Percentiles rank a stretch among this genome's conserved stretches.
Conservation (phyloP, 2,329 filamentous ascomycete genomes). For the Phaeosphaeriaceae sp. region DNA sequence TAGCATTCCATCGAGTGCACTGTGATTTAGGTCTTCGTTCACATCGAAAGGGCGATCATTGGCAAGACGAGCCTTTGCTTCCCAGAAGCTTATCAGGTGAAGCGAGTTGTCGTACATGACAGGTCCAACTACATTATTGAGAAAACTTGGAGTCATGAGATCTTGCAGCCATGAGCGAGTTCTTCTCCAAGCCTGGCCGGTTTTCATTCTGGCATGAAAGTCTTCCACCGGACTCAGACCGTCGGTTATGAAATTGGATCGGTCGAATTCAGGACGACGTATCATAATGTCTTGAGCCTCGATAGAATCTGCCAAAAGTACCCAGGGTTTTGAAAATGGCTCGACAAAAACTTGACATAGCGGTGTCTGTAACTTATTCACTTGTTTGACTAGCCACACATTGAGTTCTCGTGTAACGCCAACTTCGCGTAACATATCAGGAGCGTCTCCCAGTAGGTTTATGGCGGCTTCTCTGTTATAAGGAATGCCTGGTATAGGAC, state of each 20-base stretch:
- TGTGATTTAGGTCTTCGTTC: slow-evolving; percentile 3
- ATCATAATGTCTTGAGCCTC: slow-evolving; percentile 11
- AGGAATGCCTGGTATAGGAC: no score
- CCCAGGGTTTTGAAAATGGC: slow-evolving; percentile 12
- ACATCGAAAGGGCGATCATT: not conserved
- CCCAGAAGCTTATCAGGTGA: not conserved
- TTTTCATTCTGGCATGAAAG: slow-evolving; percentile 32
- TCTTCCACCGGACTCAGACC: slow-evolving; percentile 30
- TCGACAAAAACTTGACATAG: slow-evolving; percentile 12
- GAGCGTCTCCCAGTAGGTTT: not conserved
- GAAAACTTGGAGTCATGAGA: not conserved
- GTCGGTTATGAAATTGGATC: slow-evolving; percentile 16
- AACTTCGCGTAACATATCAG: not conserved
- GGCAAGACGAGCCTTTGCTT: not conserved
- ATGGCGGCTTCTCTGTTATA: no score
- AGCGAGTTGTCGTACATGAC: not conserved
- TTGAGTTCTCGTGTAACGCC: not conserved
- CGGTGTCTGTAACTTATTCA: slow-evolving; percentile 6
- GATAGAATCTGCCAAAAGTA: slow-evolving; percentile 10
- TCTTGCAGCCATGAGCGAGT: not conserved
- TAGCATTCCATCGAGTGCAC: slow-evolving; percentile 4
- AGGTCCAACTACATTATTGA: not conserved
- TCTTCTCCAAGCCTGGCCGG: slow-evolving; percentile 33
- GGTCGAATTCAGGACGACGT: slow-evolving; percentile 10
- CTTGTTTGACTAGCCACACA: slow-evolving; percentile 9